Conservation (phyloP, 2,329 filamentous ascomycete genomes). For the Exophiala oligosperma region DNA sequence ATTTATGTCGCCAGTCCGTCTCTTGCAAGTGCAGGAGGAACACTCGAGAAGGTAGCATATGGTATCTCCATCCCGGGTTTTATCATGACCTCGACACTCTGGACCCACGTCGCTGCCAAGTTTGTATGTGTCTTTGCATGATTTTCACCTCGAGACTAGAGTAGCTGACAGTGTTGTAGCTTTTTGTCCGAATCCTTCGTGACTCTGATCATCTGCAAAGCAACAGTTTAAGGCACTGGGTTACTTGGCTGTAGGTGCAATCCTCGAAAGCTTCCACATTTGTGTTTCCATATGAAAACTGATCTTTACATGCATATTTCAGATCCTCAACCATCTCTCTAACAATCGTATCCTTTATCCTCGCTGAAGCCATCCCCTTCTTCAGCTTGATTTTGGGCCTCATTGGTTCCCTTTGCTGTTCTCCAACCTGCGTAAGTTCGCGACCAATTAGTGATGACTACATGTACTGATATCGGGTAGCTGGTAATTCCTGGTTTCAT, state of each 20-base stretch:
- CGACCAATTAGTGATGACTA: slow-evolving; percentile 36
- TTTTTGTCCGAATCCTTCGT: slow-evolving; percentile 57
- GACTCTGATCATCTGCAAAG: slow-evolving; percentile 52
- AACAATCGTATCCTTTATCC: slow-evolving; percentile 48
- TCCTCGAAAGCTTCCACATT: too few relatives aligned
- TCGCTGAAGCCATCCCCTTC: slow-evolving; percentile 55
- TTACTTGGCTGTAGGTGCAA: slow-evolving; percentile 44
- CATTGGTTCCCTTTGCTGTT: slow-evolving; percentile 53
- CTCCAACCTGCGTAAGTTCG: slow-evolving; percentile 50
- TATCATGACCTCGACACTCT: slow-evolving; percentile 24
- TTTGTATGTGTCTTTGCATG: slow-evolving; percentile 5
- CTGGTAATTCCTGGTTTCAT: slow-evolving; percentile 15
- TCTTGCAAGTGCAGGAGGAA: slow-evolving; percentile 45
- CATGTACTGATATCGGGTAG: not conserved
- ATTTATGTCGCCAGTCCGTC: slow-evolving; percentile 50
- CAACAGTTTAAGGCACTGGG: slow-evolving; percentile 54
- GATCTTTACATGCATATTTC: too few relatives aligned
- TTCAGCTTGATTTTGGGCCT: slow-evolving; percentile 55
- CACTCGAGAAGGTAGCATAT: slow-evolving; percentile 47
- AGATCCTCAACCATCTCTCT: slow-evolving; percentile 38
- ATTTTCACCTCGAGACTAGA: not conserved
- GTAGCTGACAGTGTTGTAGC: slow-evolving; percentile 35
- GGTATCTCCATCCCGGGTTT: slow-evolving; percentile 39
- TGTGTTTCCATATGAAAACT: not conserved
- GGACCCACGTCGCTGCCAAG: slow-evolving; percentile 49